Conservation (phyloP, 179 eudicot genomes). For the Silene vulgaris region DNA sequence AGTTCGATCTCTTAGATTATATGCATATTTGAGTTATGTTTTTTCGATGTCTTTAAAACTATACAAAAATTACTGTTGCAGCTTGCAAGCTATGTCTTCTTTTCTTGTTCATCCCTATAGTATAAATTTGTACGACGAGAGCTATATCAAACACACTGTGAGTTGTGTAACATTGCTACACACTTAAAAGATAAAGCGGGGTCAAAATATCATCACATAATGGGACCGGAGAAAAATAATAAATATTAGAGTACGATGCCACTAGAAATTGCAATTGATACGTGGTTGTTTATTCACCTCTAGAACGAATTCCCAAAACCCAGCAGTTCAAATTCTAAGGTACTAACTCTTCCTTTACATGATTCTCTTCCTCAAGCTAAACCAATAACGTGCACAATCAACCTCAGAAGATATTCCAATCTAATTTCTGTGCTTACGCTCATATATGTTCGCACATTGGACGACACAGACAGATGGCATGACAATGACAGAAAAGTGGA, state of each 20-base stretch:
- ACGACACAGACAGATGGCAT: conserved; percentile 5
- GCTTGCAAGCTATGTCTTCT: background rate
- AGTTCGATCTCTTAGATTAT: background rate
- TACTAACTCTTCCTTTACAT: background rate
- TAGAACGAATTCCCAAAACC: too few relatives aligned
- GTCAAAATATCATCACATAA: background rate
- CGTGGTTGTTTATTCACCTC: too few relatives aligned
- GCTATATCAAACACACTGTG: background rate
- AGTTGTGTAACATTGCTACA: background rate
- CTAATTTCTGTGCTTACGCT: background rate
- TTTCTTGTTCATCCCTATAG: background rate
- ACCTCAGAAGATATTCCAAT: background rate
- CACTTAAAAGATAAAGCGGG: background rate
- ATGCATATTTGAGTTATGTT: background rate
- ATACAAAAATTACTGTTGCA: too few relatives aligned
- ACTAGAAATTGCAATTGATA: too few relatives aligned
- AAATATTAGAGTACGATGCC: background rate
- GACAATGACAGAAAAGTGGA: conserved; percentile 2
- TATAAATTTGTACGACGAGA: background rate
- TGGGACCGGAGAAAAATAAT: background rate
- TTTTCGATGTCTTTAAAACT: too few relatives aligned
- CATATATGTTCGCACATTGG: background rate
- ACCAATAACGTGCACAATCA: conserved; percentile 6
- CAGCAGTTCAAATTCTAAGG: too few relatives aligned
- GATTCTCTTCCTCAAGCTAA: background rate